Evolutionary conservation across 1,284 basidiomycete genomes (phyloP).

Genomic region (Peniophora sp.): DNA sequence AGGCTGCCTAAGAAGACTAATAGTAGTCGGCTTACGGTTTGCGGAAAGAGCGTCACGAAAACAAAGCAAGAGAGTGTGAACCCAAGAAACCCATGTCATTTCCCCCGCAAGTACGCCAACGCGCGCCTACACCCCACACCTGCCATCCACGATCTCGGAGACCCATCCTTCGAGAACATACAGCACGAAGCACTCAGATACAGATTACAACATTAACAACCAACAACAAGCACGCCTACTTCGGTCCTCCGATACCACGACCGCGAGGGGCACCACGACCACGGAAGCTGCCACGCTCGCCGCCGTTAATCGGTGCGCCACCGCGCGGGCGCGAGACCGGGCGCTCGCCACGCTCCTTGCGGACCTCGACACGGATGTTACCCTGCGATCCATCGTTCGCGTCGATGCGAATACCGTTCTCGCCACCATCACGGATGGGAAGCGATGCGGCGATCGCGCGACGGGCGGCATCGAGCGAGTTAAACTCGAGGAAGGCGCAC

Average conservation of each 20-base stretch:
- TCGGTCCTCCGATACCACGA: constrained; percentile 16
- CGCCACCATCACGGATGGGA: constrained; percentile 62
- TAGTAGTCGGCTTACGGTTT: too few relatives aligned
- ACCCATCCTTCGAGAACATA: background rate
- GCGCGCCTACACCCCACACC: background rate
- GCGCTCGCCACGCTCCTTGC: constrained; percentile 82
- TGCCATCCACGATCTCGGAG: background rate
- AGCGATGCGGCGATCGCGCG: constrained; percentile 78
- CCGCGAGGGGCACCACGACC: constrained; percentile 25
- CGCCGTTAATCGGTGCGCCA: constrained; percentile 25
- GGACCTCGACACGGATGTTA: constrained; percentile 76
- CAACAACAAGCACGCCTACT: constrained; percentile 4
- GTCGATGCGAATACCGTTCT: constrained; percentile 81
- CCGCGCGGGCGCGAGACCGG: constrained; percentile 30
- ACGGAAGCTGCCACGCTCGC: constrained; percentile 19
- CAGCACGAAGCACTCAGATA: too few relatives aligned
- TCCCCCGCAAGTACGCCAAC: too few relatives aligned
- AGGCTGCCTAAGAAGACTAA: too few relatives aligned
- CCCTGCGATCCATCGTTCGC: constrained; percentile 43
- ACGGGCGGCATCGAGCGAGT: constrained; percentile 69
- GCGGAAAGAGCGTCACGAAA: too few relatives aligned
- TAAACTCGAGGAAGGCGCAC: constrained; percentile 94
- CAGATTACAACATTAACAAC: too few relatives aligned
- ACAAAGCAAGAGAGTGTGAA: too few relatives aligned
- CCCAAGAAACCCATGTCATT: too few relatives aligned